These are phyloP conservation scores for Lactifluus volemus DNA, from an alignment of 768 basidiomycete genomes.

Conservation along the genomic window DNA sequence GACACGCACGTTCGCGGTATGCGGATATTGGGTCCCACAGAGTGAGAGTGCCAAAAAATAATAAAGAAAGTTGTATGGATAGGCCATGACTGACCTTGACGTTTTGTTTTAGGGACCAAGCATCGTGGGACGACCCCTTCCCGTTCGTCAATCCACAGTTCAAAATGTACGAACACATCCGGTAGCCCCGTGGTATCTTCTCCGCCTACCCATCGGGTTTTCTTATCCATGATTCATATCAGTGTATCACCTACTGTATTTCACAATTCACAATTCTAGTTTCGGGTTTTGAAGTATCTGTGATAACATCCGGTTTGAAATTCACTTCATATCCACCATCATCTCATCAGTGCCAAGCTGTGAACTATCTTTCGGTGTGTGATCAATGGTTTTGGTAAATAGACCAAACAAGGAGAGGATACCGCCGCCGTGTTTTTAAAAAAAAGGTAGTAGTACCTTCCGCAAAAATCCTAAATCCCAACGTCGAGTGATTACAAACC, in stretches of 20 bases:
- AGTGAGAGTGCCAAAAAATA: slow-evolving; percentile 46
- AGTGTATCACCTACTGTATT: no score
- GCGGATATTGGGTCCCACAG: slow-evolving; percentile 74
- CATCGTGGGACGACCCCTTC: slow-evolving; percentile 21
- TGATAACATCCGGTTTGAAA: neutral
- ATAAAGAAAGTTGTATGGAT: no score
- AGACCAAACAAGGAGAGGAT: no score
- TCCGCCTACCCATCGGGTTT: neutral
- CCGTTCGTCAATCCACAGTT: slow-evolving; percentile 18
- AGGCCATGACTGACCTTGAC: neutral
- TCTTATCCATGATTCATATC: neutral
- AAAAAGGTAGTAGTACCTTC: no score
- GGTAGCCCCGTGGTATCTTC: neutral
- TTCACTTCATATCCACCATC: neutral
- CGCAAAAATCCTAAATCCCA: neutral
- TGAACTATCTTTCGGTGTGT: no score
- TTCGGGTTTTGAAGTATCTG: neutral
- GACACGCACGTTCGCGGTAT: slow-evolving; percentile 96
- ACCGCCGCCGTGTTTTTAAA: no score
- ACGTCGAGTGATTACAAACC: neutral
- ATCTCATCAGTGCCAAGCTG: neutral
- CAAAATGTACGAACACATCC: slow-evolving; percentile 20
- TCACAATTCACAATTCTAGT: no score
- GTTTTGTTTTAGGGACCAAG: slow-evolving; percentile 24
- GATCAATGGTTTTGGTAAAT: no score